Base-by-base conservation (phyloP, 495 filamentous ascomycete species). In the Neurospora sp. region DNA sequence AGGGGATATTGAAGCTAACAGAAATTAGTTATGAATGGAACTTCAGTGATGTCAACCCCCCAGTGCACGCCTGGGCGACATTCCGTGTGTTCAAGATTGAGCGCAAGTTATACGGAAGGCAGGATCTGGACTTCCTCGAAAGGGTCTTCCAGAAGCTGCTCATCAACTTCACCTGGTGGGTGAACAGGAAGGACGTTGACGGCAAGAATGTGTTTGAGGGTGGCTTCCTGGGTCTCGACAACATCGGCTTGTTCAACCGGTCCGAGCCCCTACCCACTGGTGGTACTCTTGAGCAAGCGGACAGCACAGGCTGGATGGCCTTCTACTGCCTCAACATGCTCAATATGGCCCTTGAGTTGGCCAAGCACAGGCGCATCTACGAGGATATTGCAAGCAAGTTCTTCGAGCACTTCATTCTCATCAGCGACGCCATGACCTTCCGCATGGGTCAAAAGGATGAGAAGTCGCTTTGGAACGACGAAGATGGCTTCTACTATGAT, bases 91-190 rank as follows among this genome's bases (percentile, higher is more conserved):
- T 98, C 87, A 98, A 98, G 83, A 98, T 98, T 71, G 95, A 98
- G 84, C 89, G 96, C 72, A 98, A 98, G 82, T 88, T 98, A 84
- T 98, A 98, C 77, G 95, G 95, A 35, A 90, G 93, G 38, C 92
- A 97, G 78, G 95, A 98, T 80, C 85, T 97, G 37, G 95, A 98
- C 81, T 98, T 97, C 82, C 86, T 98, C 20, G 95, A 98, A 82
- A 86, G 96, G 39, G 96, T 98, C 18, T 98, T 98, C 83, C 95
- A 98, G 77, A 98, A 98, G 81, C 80, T 98, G 75, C 83, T 98
- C 35, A 84, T 98, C 65, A 98, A 98, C 83, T 98, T 98, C 81
- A 98, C 96, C 14, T 98, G 96, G 95, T 98, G 95, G 94, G 93
- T 97, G 4, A 97, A 97, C 82, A 91, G 94, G 39, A 98, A 98